Percentiles rank a stretch among this genome's conserved stretches.
phyloP scores from a whole-genome alignment of 805 yeast species.

The Ogataea allantospora region DNA sequence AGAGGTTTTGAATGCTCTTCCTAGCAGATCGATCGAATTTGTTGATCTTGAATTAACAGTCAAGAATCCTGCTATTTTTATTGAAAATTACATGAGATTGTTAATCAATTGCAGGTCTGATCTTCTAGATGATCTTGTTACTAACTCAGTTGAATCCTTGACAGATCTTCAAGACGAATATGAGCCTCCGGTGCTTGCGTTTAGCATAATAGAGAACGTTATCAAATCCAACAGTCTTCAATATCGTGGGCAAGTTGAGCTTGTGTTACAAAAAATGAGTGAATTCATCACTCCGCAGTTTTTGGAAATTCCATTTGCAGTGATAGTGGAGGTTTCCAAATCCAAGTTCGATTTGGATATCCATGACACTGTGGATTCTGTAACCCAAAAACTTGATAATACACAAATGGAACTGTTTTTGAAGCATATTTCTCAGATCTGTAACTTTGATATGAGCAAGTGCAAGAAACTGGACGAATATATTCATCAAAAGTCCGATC shows the following conservation, averaged over 20 bases:
- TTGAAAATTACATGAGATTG: slow-evolving; percentile 25
- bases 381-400: slow-evolving; percentile 31
- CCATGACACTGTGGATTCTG: slow-evolving; percentile 37
- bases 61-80: slow-evolving; percentile 16
- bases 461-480: slow-evolving; percentile 24
- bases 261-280: slow-evolving; percentile 37
- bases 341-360: slow-evolving; percentile 23
- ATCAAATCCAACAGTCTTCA: slow-evolving; percentile 24
- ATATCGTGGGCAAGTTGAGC: slow-evolving; percentile 29
- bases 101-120: slow-evolving; percentile 20
- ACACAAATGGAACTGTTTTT: slow-evolving; percentile 13
- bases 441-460: slow-evolving; percentile 21
- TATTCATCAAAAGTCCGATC: slow-evolving; percentile 20
- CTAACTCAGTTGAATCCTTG: slow-evolving; percentile 29
- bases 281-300: slow-evolving; percentile 31
- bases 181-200: slow-evolving; percentile 25
- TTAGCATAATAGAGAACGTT: slow-evolving; percentile 29
- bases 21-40: slow-evolving; percentile 21
- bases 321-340: slow-evolving; percentile 32
- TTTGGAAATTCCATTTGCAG: slow-evolving; percentile 32
- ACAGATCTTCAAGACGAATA: slow-evolving; percentile 22
- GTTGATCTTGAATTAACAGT: slow-evolving; percentile 13
- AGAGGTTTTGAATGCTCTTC: slow-evolving; percentile 24
- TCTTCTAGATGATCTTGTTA: slow-evolving; percentile 20
- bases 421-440: slow-evolving; percentile 12